Conservation (phyloP, 345 rosid species). For the Salix arbutifolia region DNA sequence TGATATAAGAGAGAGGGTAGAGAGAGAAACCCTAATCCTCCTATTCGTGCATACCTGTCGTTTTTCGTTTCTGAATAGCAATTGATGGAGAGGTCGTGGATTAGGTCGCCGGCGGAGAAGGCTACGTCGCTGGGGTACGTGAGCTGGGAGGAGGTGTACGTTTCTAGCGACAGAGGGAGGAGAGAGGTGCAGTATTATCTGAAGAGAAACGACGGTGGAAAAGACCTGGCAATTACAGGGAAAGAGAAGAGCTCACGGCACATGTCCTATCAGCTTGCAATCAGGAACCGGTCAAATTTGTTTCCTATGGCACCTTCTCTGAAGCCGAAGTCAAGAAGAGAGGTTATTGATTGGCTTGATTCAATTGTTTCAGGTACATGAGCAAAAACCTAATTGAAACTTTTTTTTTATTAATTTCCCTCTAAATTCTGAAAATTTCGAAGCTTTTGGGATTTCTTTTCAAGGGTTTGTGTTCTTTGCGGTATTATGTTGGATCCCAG, state of each 20-base stretch:
- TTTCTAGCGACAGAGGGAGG: conserved; percentile 47
- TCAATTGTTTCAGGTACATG: conserved; percentile 61
- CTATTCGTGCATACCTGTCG: neutral
- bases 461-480: neutral
- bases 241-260: conserved; percentile 51
- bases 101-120: conserved; percentile 26
- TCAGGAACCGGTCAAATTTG: conserved; percentile 31
- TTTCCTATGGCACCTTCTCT: conserved; percentile 11
- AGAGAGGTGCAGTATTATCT: conserved; percentile 59
- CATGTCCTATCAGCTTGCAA: conserved; percentile 47
- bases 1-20: neutral
- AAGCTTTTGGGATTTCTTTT: neutral
- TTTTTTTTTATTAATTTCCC: neutral
- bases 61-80: neutral
- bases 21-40: neutral
- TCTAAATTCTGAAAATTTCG: neutral
- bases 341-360: conserved; percentile 62
- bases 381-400: neutral
- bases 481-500: neutral
- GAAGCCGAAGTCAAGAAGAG: conserved; percentile 50
- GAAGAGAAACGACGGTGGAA: conserved; percentile 48
- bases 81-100: conserved; percentile 15
- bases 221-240: conserved; percentile 71
- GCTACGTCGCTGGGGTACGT: conserved; percentile 35
- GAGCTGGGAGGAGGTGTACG: conserved; percentile 67